A percentile compares a stretch with the other conserved stretches of the same genome.
phyloP scores from a whole-genome alignment of 176 grass and related monocot genomes.

The Eleusine coracana region DNA sequence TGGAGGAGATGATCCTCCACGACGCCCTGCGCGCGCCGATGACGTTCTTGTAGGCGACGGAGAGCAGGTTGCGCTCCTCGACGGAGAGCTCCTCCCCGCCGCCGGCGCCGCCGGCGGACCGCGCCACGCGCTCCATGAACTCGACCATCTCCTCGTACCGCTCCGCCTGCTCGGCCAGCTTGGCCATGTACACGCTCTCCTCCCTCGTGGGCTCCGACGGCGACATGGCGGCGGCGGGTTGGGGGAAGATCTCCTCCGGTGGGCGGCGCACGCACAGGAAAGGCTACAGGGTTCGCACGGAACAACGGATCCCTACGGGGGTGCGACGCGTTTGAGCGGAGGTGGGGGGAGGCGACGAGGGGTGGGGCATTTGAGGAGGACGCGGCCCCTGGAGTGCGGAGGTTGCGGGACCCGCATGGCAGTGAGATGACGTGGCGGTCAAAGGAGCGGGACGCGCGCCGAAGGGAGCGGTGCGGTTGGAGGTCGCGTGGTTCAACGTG shows the following conservation, averaged over 20 bases:
- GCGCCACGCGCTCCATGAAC: conserved; percentile 85
- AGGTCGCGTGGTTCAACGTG: fast-evolving
- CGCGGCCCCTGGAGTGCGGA: neutral
- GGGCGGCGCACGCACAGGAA: neutral
- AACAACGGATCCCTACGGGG: conserved; percentile 20
- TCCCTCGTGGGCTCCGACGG: conserved; percentile 62
- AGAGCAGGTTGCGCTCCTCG: conserved; percentile 90
- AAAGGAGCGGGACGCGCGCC: conserved; percentile 7
- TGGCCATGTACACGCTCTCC: conserved; percentile 93
- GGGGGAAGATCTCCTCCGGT: neutral
- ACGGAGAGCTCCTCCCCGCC: conserved; percentile 71
- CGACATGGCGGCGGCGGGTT: conserved; percentile 38
- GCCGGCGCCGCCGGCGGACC: conserved; percentile 48
- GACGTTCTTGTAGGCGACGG: conserved; percentile 92
- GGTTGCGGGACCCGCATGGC: conserved; percentile 22
- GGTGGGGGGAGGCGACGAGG: neutral
- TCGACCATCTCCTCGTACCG: conserved; percentile 94
- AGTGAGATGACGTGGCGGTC: conserved; percentile 35
- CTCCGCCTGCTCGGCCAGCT: conserved; percentile 89
- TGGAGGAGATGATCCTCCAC: conserved; percentile 88
- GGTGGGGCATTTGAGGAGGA: conserved; percentile 45
- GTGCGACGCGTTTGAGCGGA: conserved; percentile 20
- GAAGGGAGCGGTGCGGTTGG: neutral
- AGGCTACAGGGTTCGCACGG: neutral
- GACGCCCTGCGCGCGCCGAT: conserved; percentile 76